Evolutionary conservation across 2,329 filamentous ascomycete species (phyloP).

Genomic region (Fusarium nygamai): DNA sequence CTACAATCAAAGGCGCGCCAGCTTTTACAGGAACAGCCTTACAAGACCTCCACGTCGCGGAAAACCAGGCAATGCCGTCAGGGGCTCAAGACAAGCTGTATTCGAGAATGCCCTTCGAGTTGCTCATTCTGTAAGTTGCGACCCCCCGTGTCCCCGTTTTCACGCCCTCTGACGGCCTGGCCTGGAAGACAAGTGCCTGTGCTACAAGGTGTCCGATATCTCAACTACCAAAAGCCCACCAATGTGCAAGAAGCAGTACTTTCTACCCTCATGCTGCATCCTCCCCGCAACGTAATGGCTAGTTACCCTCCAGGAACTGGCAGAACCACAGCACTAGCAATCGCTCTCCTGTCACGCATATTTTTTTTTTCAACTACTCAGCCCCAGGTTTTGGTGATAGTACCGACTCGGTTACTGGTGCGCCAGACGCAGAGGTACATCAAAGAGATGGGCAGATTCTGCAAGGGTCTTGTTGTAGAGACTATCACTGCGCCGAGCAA

Average conservation of each 20-base stretch:
- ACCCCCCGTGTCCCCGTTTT: not conserved
- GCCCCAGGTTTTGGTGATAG: not conserved
- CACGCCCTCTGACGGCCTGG: not conserved
- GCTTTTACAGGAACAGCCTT: accelerated
- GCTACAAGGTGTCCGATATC: not conserved
- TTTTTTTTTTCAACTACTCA: not conserved
- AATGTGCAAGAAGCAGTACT: not conserved
- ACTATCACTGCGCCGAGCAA: not conserved
- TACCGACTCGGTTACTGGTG: not conserved
- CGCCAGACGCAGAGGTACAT: not conserved
- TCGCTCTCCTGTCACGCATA: not conserved
- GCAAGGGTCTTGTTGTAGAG: not conserved
- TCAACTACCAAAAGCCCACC: not conserved
- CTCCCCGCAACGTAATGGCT: not conserved
- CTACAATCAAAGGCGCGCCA: accelerated
- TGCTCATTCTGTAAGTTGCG: not conserved
- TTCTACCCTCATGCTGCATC: accelerated
- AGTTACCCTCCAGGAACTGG: not conserved
- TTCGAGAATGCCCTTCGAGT: not conserved
- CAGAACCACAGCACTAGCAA: not conserved
- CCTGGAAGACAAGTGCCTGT: not conserved
- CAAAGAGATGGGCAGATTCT: not conserved
- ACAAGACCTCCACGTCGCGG: accelerated
- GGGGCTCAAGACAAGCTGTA: not conserved
- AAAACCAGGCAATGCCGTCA: accelerated